Evolutionary conservation across 352 stramenopile species (phyloP), one percentile per base, ranked within the genome.

Genomic region (Thalassiosira mediterranea): DNA sequence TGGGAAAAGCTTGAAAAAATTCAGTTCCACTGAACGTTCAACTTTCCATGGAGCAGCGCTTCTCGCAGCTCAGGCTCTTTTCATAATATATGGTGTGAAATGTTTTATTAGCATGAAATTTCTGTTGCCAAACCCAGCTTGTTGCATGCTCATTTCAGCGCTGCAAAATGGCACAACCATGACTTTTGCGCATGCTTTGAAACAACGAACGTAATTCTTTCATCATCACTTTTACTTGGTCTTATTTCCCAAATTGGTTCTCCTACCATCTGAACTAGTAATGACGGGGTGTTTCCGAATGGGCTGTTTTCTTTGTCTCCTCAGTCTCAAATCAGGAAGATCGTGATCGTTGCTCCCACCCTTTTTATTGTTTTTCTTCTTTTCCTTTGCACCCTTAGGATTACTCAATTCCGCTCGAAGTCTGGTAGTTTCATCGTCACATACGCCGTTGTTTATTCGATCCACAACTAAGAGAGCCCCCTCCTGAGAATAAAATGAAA

Each of bases 181-280:
- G n/a, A n/a, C n/a, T n/a, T n/a, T n/a, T n/a, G n/a, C n/a, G n/a
- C n/a, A n/a, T n/a, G n/a, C n/a, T n/a, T n/a, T n/a, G n/a, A n/a
- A n/a, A n/a, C n/a, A n/a, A n/a, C n/a, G n/a, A n/a, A n/a, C n/a
- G n/a, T n/a, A n/a, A n/a, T n/a, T n/a, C n/a, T n/a, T n/a, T n/a
- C n/a, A n/a, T n/a, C n/a, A n/a, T n/a, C n/a, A n/a, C n/a, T n/a
- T 10, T 3, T 62, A 66, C 38, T 74, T 74, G n/a, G 52, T 74
- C 52, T 65, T 74, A 40, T 74, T 74, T 3, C 64, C 52, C 13
- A 74, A 44, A 65, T 67, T 67, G 15, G 64, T 74, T 26, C 38
- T 57, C 53, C 49, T 74, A 11, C 64, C 64, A 67, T 58, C n/a
- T 0, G 53, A 67, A 38, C 56, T 74, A 52, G 31, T 66, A 49